Percentiles rank a stretch among this genome's conserved stretches.
Evolutionary conservation across 768 basidiomycete species (phyloP).

Genomic region (Gymnopilus dilepis): DNA sequence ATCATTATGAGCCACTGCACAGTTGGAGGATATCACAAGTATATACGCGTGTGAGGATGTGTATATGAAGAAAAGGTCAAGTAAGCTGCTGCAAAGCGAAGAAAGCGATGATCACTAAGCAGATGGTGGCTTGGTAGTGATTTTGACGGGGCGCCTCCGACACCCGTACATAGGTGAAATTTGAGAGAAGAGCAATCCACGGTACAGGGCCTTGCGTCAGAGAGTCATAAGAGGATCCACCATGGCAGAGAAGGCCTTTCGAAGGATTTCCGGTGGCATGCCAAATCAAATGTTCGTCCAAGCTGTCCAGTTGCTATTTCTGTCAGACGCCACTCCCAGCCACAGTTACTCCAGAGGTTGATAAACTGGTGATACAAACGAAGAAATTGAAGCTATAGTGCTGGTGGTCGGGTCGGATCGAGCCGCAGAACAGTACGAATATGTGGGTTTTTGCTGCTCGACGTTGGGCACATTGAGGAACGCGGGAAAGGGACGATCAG

Average conservation of each 20-base stretch:
- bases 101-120: no score
- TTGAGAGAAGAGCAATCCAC: no score
- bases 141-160: not conserved
- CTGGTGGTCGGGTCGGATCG: not conserved
- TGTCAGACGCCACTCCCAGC: no score
- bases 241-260: not conserved
- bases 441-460: not conserved
- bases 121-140: not conserved
- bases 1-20: not conserved
- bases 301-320: not conserved
- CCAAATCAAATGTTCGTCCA: not conserved
- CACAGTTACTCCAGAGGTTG: not conserved
- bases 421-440: not conserved
- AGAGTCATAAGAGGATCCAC: not conserved
- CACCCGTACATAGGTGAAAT: not conserved
- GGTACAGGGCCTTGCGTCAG: no score
- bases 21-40: not conserved
- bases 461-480: not conserved
- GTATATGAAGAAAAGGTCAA: no score
- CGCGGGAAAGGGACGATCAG: slow-evolving; percentile 19
- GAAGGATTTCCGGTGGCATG: not conserved
- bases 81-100: no score
- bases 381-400: no score
- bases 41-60: no score
- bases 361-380: no score